phyloP scores from a whole-genome alignment of 169 alveolate genomes.

The Cryptosporidium tyzzeri region DNA sequence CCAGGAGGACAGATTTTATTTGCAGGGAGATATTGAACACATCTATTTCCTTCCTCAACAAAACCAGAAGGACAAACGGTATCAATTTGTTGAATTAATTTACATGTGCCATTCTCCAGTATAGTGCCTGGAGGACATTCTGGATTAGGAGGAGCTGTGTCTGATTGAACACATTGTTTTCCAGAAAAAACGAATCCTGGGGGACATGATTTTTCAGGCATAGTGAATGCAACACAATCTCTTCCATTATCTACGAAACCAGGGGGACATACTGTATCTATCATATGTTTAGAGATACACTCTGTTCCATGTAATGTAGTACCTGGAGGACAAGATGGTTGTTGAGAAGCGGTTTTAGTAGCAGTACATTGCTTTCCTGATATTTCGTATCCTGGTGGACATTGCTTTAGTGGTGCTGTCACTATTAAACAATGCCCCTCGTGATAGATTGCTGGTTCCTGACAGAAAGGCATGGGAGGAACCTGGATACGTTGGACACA shows the following conservation, averaged over 20 bases:
- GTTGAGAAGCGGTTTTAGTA: conserved; percentile 74
- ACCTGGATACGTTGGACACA: conserved; percentile 74
- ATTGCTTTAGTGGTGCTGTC: conserved; percentile 64
- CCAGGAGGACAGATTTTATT: conserved; percentile 75
- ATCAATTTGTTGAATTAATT: conserved; percentile 73
- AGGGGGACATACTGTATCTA: conserved; percentile 76
- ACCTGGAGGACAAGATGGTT: conserved; percentile 75
- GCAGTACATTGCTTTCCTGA: conserved; percentile 74
- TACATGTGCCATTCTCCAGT: conserved; percentile 74
- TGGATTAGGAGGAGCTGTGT: conserved; percentile 75
- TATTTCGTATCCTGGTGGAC: conserved; percentile 75
- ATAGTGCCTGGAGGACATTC: conserved; percentile 76
- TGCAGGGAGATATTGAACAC: conserved; percentile 75
- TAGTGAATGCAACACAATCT: conserved; percentile 71
- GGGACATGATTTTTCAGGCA: conserved; percentile 70
- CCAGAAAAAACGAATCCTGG: conserved; percentile 74
- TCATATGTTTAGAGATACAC: conserved; percentile 56
- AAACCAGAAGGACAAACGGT: conserved; percentile 74
- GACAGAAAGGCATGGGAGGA: conserved; percentile 68
- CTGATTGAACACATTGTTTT: conserved; percentile 73
- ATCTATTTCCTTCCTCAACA: conserved; percentile 76
- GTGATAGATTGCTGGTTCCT: conserved; percentile 73
- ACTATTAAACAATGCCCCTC: conserved; percentile 73
- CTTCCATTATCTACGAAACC: conserved; percentile 75
- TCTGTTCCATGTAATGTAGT: conserved; percentile 64